Conservation (phyloP, 2,329 filamentous ascomycete genomes). For the Pseudophaeomoniella oleicola region DNA sequence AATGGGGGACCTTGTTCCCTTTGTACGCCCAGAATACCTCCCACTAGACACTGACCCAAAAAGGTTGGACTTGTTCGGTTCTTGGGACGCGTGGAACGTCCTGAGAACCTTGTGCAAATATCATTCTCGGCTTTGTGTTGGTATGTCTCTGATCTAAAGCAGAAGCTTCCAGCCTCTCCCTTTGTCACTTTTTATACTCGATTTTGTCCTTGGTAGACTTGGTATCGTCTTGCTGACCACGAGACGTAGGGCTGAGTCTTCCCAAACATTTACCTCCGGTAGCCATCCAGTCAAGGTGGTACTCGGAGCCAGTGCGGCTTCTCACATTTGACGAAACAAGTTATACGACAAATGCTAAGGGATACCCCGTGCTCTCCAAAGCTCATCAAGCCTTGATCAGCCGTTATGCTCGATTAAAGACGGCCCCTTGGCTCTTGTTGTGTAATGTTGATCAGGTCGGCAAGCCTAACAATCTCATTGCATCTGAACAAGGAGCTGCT, state of each 20-base stretch:
- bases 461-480: constrained; percentile 17
- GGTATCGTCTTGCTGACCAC: constrained; percentile 5
- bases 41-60: constrained; percentile 17
- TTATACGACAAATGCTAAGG: constrained; percentile 44
- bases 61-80: constrained; percentile 56
- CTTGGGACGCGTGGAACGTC: constrained; percentile 90
- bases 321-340: constrained; percentile 36
- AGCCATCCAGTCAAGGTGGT: constrained; percentile 45
- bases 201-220: constrained; percentile 8
- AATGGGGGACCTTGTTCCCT: constrained; percentile 27
- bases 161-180: not conserved
- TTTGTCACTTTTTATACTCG: not conserved
- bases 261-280: constrained; percentile 44
- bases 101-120: constrained; percentile 80
- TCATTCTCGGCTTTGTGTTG: constrained; percentile 62
- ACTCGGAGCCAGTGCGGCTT: constrained; percentile 46
- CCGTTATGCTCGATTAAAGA: constrained; percentile 41
- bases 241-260: constrained; percentile 42
- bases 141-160: constrained; percentile 42
- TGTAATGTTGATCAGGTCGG: constrained; percentile 39
- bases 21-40: constrained; percentile 26
- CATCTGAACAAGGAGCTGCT: constrained; percentile 20
- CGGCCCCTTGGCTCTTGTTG: constrained; percentile 45
- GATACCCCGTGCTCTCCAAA: constrained; percentile 44
- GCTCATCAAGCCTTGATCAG: constrained; percentile 42